Conservation (phyloP, 805 yeast genomes). For the Metschnikowia lachancei region DNA sequence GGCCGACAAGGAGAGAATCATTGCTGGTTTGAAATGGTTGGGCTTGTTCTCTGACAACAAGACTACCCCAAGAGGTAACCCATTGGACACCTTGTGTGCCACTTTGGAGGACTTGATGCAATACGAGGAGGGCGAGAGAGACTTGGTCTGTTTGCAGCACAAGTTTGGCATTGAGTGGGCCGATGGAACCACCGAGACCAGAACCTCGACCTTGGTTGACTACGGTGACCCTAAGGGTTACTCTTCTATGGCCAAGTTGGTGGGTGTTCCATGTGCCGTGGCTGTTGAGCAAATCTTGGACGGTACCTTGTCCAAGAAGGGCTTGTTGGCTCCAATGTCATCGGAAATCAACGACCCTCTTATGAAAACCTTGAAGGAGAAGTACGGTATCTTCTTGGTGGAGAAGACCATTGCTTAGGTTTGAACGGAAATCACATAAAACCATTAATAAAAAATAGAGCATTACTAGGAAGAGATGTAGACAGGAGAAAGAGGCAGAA, state of each 20-base stretch:
- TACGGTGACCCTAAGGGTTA: constrained; percentile 86
- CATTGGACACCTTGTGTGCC: constrained; percentile 95
- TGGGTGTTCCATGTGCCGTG: constrained; percentile 98
- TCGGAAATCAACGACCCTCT: constrained; percentile 88
- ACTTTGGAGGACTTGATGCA: constrained; percentile 94
- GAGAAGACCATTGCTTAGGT: constrained; percentile 63
- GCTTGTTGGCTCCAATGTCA: constrained; percentile 89
- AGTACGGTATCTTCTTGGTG: constrained; percentile 79
- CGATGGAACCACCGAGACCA: constrained; percentile 83
- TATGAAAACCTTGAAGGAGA: constrained; percentile 86
- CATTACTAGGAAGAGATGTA: not conserved
- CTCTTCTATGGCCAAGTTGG: constrained; percentile 97
- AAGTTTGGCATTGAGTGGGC: constrained; percentile 97
- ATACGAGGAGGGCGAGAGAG: constrained; percentile 93
- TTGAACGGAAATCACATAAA: no score
- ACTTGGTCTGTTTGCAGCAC: constrained; percentile 92
- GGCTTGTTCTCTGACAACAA: constrained; percentile 78
- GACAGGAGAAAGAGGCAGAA: not conserved
- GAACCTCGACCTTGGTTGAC: constrained; percentile 94
- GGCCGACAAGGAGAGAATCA: constrained; percentile 80
- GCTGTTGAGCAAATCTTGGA: constrained; percentile 83
- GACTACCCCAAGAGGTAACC: constrained; percentile 87
- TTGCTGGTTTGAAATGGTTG: constrained; percentile 89
- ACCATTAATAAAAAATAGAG: no score
- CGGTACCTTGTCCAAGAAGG: constrained; percentile 74